A percentile compares a stretch with the other conserved stretches of the same genome.
These are phyloP conservation scores for Sporothrix protearum DNA, from an alignment of 2,329 filamentous ascomycete species.

Conservation along the genomic window DNA sequence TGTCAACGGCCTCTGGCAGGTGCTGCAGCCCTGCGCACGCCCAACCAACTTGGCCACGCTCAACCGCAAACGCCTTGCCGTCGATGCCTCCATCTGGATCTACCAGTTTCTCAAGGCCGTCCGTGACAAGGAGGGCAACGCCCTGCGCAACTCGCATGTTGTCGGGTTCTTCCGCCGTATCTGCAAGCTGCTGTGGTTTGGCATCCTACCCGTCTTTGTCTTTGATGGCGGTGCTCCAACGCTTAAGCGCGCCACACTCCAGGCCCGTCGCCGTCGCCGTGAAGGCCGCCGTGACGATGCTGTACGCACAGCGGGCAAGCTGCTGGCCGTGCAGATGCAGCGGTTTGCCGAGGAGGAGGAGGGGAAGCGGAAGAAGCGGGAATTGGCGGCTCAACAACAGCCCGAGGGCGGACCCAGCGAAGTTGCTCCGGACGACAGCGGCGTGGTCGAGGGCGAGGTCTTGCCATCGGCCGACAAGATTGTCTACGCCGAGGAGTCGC, in stretches of 20 bases:
- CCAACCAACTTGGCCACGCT: slow-evolving; percentile 95
- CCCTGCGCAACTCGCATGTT: slow-evolving; percentile 89
- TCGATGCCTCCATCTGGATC: slow-evolving; percentile 99
- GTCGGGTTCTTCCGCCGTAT: slow-evolving; percentile 98
- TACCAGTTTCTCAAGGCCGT: slow-evolving; percentile 99
- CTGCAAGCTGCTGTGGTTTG: slow-evolving; percentile 95
- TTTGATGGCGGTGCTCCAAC: slow-evolving; percentile 93
- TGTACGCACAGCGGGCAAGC: slow-evolving; percentile 80
- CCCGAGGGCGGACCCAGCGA: slow-evolving; percentile 36
- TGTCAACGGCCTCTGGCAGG: slow-evolving; percentile 96
- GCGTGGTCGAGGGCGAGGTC: slow-evolving; percentile 56
- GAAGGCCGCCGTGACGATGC: slow-evolving; percentile 94
- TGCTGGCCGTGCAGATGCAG: slow-evolving; percentile 93
- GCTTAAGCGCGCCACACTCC: slow-evolving; percentile 88
- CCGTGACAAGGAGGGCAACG: slow-evolving; percentile 96
- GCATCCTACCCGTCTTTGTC: slow-evolving; percentile 94
- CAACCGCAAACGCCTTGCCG: slow-evolving; percentile 91
- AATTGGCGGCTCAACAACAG: slow-evolving; percentile 39
- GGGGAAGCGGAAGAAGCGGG: slow-evolving; percentile 53
- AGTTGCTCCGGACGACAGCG: slow-evolving; percentile 43
- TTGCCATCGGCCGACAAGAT: slow-evolving; percentile 65
- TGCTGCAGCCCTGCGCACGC: slow-evolving; percentile 89
- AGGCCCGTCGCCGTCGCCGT: slow-evolving; percentile 68
- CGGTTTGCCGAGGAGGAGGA: slow-evolving; percentile 81
- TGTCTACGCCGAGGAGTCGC: slow-evolving; percentile 87